Percentiles rank a stretch among this genome's conserved stretches.
Conservation (phyloP, 1,284 basidiomycete species). For the Coniferiporia sulphurascens region DNA sequence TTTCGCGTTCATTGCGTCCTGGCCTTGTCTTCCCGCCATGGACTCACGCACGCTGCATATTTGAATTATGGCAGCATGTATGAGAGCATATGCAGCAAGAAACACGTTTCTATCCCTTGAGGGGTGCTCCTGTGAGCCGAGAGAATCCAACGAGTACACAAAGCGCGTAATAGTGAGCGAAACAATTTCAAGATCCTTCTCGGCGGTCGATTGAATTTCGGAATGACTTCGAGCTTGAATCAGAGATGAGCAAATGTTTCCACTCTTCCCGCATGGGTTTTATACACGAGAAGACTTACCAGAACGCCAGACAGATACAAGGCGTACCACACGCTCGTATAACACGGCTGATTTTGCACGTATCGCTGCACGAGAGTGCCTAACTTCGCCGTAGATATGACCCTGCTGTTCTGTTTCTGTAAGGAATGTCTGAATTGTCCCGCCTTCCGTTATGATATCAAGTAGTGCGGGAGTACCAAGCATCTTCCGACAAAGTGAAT, state of each 20-base stretch:
- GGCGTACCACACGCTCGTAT: constrained; percentile 7
- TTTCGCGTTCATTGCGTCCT: constrained; percentile 23
- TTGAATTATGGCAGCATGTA: constrained; percentile 31
- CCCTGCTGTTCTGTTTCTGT: not conserved
- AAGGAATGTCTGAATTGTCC: constrained; percentile 6
- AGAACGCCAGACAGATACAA: not conserved
- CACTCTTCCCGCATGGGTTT: not conserved
- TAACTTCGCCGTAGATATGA: too few relatives aligned
- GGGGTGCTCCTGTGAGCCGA: constrained; percentile 16
- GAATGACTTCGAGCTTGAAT: not conserved
- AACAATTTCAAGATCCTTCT: not conserved
- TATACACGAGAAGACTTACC: not conserved
- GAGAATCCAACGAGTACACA: constrained; percentile 24
- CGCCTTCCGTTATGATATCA: too few relatives aligned
- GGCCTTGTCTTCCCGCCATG: constrained; percentile 22
- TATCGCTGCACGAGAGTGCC: not conserved
- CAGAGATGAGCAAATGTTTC: not conserved
- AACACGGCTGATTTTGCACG: constrained; percentile 14
- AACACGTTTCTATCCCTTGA: constrained; percentile 1
- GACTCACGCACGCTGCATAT: constrained; percentile 31
- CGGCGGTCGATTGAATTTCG: not conserved
- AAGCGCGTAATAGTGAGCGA: constrained; percentile 30
- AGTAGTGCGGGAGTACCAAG: not conserved
- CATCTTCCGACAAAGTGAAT: not conserved
- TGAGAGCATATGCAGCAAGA: constrained; percentile 28